phyloP scores from a whole-genome alignment of 176 grass and related monocot species.

The Eleusine coracana region DNA sequence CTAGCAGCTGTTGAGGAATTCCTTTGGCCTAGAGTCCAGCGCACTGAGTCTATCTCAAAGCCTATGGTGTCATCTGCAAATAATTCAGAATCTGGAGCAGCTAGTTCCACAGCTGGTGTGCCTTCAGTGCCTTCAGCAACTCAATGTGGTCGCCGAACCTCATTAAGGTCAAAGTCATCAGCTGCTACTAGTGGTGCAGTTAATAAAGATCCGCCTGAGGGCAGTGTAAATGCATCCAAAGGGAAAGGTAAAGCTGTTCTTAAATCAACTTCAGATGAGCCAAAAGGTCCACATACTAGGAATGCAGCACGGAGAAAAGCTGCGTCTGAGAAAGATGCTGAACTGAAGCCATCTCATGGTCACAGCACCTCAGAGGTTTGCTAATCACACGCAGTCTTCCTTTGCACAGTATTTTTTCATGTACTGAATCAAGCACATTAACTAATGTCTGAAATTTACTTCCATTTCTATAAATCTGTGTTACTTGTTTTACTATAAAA shows the following conservation, averaged over 20 bases:
- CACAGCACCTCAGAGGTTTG: conserved; percentile 81
- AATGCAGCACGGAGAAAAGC: conserved; percentile 59
- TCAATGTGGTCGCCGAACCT: conserved; percentile 47
- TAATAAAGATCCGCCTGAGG: conserved; percentile 62
- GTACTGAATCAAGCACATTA: background rate
- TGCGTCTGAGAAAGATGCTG: conserved; percentile 67
- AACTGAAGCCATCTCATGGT: conserved; percentile 56
- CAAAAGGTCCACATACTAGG: conserved; percentile 68
- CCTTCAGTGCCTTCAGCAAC: conserved; percentile 43
- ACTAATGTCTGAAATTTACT: background rate
- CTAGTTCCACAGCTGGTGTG: conserved; percentile 35
- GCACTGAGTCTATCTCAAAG: conserved; percentile 59
- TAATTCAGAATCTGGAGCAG: conserved; percentile 64
- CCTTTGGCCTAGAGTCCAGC: conserved; percentile 83
- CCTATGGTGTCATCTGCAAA: conserved; percentile 47
- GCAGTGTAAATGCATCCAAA: conserved; percentile 55
- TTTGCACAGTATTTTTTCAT: conserved; percentile 11
- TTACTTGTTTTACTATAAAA: background rate
- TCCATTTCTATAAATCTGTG: background rate
- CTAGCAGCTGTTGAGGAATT: conserved; percentile 87
- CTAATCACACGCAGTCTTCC: conserved; percentile 3
- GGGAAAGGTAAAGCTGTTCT: conserved; percentile 83
- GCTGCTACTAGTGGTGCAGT: conserved; percentile 47
- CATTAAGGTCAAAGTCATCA: conserved; percentile 68
- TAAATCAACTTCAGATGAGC: conserved; percentile 58